Conservation (phyloP, 805 yeast species). For the Grigorovia yakushimaensis region DNA sequence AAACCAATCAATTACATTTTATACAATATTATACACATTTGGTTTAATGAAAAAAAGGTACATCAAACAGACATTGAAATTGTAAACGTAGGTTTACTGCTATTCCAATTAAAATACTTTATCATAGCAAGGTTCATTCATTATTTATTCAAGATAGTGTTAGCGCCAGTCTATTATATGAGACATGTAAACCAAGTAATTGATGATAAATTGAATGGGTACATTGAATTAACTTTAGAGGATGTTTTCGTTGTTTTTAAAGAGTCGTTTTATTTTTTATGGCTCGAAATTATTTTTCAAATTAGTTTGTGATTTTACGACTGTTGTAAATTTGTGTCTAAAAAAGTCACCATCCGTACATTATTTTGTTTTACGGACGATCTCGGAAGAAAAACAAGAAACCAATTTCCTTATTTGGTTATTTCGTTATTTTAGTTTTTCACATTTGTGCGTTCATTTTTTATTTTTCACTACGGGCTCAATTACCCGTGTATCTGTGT, state of each 20-base stretch:
- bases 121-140: background rate
- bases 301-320: background rate
- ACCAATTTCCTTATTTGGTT: too few species aligned
- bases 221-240: background rate
- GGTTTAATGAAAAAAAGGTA: background rate
- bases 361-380: background rate
- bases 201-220: background rate
- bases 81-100: background rate
- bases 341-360: background rate
- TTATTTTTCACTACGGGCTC: too few species aligned
- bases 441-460: too few species aligned
- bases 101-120: background rate
- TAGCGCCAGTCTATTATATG: background rate
- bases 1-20: background rate
- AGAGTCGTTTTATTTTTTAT: background rate
- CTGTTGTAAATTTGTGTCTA: too few species aligned
- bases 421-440: too few species aligned
- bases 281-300: background rate
- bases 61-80: background rate
- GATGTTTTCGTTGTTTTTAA: background rate
- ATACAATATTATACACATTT: background rate
- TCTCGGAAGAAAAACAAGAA: too few species aligned
- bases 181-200: slow-evolving; percentile 1
- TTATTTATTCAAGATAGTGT: background rate
- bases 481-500: too few species aligned